phyloP scores from a whole-genome alignment of 2,329 filamentous ascomycete genomes.

The Zymoseptoria crescenta region DNA sequence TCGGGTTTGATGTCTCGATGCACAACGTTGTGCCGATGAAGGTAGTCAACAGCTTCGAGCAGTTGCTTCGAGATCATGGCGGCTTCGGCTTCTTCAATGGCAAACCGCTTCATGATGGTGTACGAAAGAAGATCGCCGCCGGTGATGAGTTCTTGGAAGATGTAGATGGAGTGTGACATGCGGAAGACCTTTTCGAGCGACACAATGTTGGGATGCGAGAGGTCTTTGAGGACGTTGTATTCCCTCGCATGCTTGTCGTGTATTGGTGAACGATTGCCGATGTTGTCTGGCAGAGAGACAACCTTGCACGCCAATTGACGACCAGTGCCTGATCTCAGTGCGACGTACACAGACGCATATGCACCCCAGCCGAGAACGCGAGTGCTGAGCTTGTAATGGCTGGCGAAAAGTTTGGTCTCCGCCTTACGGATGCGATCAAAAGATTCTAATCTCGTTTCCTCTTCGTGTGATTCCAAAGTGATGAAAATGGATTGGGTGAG shows the following conservation, averaged over 20 bases:
- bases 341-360: slow-evolving; percentile 49
- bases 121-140: slow-evolving; percentile 56
- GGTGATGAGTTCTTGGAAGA: slow-evolving; percentile 53
- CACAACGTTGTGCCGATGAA: slow-evolving; percentile 49
- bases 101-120: slow-evolving; percentile 39
- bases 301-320: slow-evolving; percentile 64
- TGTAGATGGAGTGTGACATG: slow-evolving; percentile 48
- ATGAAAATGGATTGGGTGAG: slow-evolving; percentile 27
- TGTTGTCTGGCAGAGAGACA: slow-evolving; percentile 27
- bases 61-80: slow-evolving; percentile 50
- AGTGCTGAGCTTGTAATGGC: slow-evolving; percentile 43
- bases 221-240: slow-evolving; percentile 42
- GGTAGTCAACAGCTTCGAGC: slow-evolving; percentile 49
- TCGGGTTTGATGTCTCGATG: slow-evolving; percentile 59
- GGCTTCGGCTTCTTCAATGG: slow-evolving; percentile 43
- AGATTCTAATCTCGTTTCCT: background rate
- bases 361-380: slow-evolving; percentile 48
- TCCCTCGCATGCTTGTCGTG: slow-evolving; percentile 27
- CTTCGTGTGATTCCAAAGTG: slow-evolving; percentile 12
- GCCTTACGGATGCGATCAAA: slow-evolving; percentile 3
- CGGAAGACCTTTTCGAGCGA: slow-evolving; percentile 49
- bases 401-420: slow-evolving; percentile 34
- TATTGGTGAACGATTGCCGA: background rate
- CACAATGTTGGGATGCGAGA: slow-evolving; percentile 56
- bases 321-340: slow-evolving; percentile 43